Evolutionary conservation across 345 rosid genomes (phyloP).

Genomic region (Eucalyptus camaldulensis): DNA sequence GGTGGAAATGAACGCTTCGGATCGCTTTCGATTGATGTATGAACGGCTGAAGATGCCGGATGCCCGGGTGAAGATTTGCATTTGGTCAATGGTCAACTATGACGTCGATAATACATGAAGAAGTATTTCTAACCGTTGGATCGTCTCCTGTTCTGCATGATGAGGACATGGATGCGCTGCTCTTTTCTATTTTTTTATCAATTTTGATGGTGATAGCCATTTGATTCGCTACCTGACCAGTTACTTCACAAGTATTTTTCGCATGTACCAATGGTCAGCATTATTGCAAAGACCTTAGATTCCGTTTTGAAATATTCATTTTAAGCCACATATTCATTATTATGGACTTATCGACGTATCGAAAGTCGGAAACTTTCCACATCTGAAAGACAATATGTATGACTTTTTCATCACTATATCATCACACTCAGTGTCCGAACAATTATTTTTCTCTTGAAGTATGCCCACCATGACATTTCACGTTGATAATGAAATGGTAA

Average conservation of each 20-base stretch:
- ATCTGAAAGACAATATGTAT: neutral
- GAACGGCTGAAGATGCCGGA: neutral
- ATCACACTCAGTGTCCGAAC: fast-evolving
- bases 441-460: neutral
- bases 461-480: neutral
- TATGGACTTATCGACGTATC: neutral
- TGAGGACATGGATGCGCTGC: neutral
- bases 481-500: neutral
- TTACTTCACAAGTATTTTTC: neutral
- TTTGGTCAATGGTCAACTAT: neutral
- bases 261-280: neutral
- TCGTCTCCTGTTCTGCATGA: neutral
- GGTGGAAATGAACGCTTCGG: neutral
- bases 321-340: neutral
- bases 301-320: neutral
- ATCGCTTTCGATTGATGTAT: neutral
- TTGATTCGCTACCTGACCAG: neutral
- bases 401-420: no score
- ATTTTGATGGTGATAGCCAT: neutral
- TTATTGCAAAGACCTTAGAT: neutral
- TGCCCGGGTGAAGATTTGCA: neutral
- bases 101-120: neutral
- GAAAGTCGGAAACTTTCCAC: fast-evolving
- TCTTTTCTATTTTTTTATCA: neutral
- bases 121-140: neutral